Conservation (phyloP, 495 filamentous ascomycete genomes). For the Neurospora sp. region DNA sequence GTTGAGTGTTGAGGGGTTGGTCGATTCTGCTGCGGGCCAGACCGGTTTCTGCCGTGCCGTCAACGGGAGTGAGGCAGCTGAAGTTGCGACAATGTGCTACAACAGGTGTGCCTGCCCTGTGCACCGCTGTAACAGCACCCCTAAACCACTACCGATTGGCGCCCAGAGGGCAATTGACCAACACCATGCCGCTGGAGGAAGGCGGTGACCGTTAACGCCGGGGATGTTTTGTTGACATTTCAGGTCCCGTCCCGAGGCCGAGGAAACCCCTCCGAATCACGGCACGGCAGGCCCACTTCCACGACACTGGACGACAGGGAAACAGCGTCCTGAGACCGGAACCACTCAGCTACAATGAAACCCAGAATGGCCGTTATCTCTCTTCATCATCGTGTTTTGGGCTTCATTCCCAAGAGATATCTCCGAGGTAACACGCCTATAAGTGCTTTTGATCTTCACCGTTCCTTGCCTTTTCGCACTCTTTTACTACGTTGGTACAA, state of each 20-base stretch:
- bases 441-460: neutral
- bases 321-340: neutral
- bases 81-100: too few relatives aligned
- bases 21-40: slow-evolving; percentile 13
- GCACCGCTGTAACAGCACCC: neutral
- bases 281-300: neutral
- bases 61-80: too few relatives aligned
- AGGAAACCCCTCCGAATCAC: neutral
- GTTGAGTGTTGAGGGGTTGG: slow-evolving; percentile 7
- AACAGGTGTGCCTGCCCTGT: neutral
- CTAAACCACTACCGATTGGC: neutral
- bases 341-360: neutral
- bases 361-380: neutral
- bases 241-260: neutral
- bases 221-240: neutral
- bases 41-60: slow-evolving; percentile 8
- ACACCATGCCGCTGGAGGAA: neutral
- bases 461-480: neutral
- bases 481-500: neutral
- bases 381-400: neutral
- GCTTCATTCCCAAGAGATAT: neutral
- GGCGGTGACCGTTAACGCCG: neutral
- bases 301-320: neutral
- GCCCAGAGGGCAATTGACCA: neutral
- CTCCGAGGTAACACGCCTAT: neutral